These are phyloP conservation scores for Ustilago crameri DNA, from an alignment of 1,284 basidiomycete genomes.

Conservation along the genomic window DNA sequence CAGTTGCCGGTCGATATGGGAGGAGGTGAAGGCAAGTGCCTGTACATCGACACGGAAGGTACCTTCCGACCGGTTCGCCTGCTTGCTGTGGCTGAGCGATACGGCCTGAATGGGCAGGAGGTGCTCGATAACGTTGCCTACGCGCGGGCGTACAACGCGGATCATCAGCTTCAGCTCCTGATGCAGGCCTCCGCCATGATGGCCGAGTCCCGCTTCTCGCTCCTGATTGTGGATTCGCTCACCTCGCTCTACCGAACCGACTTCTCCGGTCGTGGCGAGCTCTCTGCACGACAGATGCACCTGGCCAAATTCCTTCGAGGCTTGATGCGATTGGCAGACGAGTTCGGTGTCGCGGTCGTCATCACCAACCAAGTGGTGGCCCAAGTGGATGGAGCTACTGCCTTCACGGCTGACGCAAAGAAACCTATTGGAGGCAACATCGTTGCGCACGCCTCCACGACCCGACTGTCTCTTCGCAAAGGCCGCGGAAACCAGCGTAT, in stretches of 20 bases:
- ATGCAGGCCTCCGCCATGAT: slow-evolving; percentile 88
- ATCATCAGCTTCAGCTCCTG: slow-evolving; percentile 92
- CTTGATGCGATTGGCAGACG: slow-evolving; percentile 91
- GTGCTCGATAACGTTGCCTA: slow-evolving; percentile 99
- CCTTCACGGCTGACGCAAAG: slow-evolving; percentile 76
- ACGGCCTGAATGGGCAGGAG: slow-evolving; percentile 94
- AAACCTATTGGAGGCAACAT: slow-evolving; percentile 80
- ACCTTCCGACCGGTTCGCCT: slow-evolving; percentile 97
- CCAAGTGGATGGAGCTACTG: slow-evolving; percentile 77
- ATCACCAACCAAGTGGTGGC: slow-evolving; percentile 99
- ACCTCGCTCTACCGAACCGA: slow-evolving; percentile 96
- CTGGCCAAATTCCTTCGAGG: slow-evolving; percentile 96
- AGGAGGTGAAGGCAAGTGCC: slow-evolving; percentile 97
- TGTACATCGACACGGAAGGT: slow-evolving; percentile 99
- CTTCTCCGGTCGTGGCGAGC: slow-evolving; percentile 92
- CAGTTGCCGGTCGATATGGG: slow-evolving; percentile 97
- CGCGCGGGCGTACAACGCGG: slow-evolving; percentile 97
- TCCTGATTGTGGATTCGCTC: slow-evolving; percentile 95
- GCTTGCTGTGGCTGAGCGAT: slow-evolving; percentile 92
- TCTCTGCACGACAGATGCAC: slow-evolving; percentile 94
- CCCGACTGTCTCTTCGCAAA: slow-evolving; percentile 84
- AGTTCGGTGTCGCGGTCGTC: slow-evolving; percentile 97
- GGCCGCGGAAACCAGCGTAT: slow-evolving; percentile 90
- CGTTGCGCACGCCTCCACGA: slow-evolving; percentile 68
- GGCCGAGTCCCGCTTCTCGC: slow-evolving; percentile 80